A percentile compares a stretch with the other conserved stretches of the same genome.
Evolutionary conservation across 2,329 filamentous ascomycete genomes (phyloP).

Genomic region (Aspergillus fijiensis): DNA sequence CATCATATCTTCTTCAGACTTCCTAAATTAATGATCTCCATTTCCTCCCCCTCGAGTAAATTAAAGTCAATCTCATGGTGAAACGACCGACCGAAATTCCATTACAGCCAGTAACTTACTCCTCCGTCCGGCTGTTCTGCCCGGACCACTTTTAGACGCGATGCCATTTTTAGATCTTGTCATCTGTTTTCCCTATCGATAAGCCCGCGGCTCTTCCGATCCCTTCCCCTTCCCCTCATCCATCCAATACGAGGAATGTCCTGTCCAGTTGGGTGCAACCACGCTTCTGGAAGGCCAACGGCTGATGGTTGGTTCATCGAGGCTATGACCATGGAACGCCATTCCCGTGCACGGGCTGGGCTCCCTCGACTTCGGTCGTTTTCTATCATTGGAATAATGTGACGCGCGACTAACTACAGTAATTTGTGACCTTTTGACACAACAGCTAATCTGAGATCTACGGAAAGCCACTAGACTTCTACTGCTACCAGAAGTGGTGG

Average conservation of each 20-base stretch:
- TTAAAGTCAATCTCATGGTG: constrained; percentile 7
- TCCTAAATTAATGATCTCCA: constrained; percentile 4
- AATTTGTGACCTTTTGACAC: neutral
- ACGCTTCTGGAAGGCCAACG: neutral
- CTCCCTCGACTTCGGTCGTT: no score
- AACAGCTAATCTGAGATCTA: neutral
- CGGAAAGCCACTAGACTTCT: no score
- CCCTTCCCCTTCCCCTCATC: neutral
- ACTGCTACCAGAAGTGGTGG: no score
- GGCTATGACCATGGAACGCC: no score
- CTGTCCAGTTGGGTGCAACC: neutral
- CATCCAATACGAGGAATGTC: neutral
- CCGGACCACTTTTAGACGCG: neutral
- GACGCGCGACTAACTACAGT: no score
- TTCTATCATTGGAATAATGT: neutral
- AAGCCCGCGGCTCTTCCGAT: neutral
- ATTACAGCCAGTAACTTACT: neutral
- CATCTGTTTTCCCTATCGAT: neutral
- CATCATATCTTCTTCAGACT: neutral
- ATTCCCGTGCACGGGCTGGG: neutral
- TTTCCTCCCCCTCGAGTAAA: constrained; percentile 3
- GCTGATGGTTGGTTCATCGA: neutral
- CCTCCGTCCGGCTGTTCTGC: neutral
- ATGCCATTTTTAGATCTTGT: constrained; percentile 12
- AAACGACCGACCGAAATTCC: constrained; percentile 3